These are phyloP conservation scores for Sporisorium iseilematis-ciliati DNA, from an alignment of 1,284 basidiomycete species.

Conservation along the genomic window DNA sequence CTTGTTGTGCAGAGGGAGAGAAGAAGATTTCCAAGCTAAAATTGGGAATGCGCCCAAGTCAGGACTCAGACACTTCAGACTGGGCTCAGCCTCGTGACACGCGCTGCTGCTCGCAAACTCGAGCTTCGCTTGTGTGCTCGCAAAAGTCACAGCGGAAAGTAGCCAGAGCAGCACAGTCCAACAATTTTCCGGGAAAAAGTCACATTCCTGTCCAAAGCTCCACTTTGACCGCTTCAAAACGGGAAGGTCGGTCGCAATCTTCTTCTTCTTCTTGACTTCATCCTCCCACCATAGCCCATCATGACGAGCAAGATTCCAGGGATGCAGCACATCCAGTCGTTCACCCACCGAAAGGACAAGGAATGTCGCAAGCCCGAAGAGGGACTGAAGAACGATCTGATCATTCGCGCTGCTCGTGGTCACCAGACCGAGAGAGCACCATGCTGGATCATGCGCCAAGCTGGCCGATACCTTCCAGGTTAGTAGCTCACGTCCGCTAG, in stretches of 20 bases:
- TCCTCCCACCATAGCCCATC: constrained; percentile 3
- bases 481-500: constrained; percentile 51
- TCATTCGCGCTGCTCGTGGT: constrained; percentile 88
- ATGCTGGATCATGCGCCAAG: constrained; percentile 99
- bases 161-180: constrained; percentile 1
- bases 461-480: constrained; percentile 95
- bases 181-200: constrained; percentile 5
- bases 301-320: constrained; percentile 60
- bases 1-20: background rate
- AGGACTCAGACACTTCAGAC: too few relatives aligned
- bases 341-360: constrained; percentile 56
- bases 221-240: background rate
- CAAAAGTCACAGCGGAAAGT: background rate
- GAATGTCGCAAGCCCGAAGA: constrained; percentile 50
- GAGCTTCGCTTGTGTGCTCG: constrained; percentile 1
- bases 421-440: constrained; percentile 90
- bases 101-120: background rate
- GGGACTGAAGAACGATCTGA: constrained; percentile 84
- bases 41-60: background rate
- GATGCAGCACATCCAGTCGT: constrained; percentile 57
- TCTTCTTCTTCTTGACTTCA: background rate
- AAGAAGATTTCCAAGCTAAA: constrained; percentile 2
- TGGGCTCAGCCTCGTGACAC: too few relatives aligned
- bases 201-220: background rate
- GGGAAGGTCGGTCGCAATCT: too few relatives aligned